Percentiles rank a stretch among this genome's conserved stretches.
These are phyloP conservation scores for Lachnellula subtilissima DNA, from an alignment of 2,329 filamentous ascomycete species.

Conservation along the genomic window DNA sequence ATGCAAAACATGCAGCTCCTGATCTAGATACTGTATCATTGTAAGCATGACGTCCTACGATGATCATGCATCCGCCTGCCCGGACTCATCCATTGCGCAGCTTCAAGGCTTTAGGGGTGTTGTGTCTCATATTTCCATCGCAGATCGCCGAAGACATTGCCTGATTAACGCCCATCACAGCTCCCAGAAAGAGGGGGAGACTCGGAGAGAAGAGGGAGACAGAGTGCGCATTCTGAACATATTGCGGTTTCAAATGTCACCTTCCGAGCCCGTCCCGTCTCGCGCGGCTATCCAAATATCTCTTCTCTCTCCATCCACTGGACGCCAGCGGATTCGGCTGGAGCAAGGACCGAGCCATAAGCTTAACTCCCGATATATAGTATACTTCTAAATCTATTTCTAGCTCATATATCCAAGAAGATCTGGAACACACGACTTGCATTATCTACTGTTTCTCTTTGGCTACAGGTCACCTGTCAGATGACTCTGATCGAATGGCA, in stretches of 20 bases:
- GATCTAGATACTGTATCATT: background rate
- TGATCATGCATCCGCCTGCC: background rate
- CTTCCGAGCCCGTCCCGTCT: background rate
- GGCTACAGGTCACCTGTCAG: no score
- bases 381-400: background rate
- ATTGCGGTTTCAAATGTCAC: background rate
- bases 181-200: background rate
- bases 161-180: background rate
- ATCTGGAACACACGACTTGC: background rate
- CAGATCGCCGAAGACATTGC: background rate
- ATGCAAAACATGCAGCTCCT: no score
- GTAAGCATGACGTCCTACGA: background rate
- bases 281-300: slow-evolving; percentile 1
- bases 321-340: background rate
- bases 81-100: background rate
- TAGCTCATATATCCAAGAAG: background rate
- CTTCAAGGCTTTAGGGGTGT: background rate
- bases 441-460: no score
- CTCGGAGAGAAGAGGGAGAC: background rate
- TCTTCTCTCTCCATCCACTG: no score
- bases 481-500: no score
- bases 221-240: background rate
- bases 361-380: background rate
- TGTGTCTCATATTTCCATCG: background rate
- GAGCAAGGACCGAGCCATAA: background rate